Evolutionary conservation across 2,329 filamentous ascomycete species (phyloP), one percentile per base, ranked within the genome.

Genomic region (Diaporthe velutina): DNA sequence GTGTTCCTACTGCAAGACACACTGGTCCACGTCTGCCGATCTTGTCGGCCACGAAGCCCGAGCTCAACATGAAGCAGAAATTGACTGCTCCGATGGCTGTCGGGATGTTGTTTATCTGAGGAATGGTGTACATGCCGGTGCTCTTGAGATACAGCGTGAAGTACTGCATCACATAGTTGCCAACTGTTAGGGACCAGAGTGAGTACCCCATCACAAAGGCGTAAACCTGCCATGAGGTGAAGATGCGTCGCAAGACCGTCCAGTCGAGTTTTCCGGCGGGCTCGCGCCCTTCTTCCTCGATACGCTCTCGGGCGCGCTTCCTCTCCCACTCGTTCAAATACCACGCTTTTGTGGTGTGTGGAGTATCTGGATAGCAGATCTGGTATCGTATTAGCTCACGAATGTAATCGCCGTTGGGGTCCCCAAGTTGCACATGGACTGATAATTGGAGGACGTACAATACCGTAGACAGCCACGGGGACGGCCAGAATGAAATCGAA

Each of bases 261-360:
- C 80, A 81, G 72, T 85, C 79, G 71, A 85, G 79, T 76, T 83
- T 83, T 1, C 83, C 82, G 2, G 79, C 76, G 4, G 84, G 84
- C 64, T 80, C 81, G 66, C 84, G 82, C 25, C 84, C 85, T 57
- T 86, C 85, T 71, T 91, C 89, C 77, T 93, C 89, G 80, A 96
- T 96, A 76, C 93, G 89, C 60, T 93, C 88, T 19, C 89, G 86
- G 76, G 94, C 92, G 52, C 92, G 88, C 73, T 90, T 86, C 33
- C 89, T 88, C 82, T 96, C 93, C 77, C 91, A 82, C 0, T 84
- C 83, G 80, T 80, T 85, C 30, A 87, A 79, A 64, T 84, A 88
- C 73, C 83, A 86, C 0, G 86, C 85, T 1, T 77, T 80, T 0
- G 84, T 86, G 1, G 80, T 84, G 71, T 85, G 80, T 0, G 86